Percentiles rank a stretch among this genome's conserved stretches.
phyloP scores from a whole-genome alignment of 2,329 filamentous ascomycete genomes.

The Paraconiothyrium brasiliense region DNA sequence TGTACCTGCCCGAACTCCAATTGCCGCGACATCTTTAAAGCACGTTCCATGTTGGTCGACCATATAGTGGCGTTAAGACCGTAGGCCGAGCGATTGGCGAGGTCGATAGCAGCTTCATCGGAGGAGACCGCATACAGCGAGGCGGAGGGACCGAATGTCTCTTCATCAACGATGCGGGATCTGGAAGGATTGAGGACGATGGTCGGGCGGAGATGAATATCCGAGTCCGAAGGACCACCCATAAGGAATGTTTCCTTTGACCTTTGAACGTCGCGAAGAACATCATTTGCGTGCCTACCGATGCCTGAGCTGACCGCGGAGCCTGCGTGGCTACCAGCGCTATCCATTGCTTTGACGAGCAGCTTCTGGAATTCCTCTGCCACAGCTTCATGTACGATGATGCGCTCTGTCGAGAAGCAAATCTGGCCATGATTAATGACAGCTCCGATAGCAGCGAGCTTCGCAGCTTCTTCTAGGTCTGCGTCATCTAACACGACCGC shows the following conservation, averaged over 20 bases:
- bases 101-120: constrained; percentile 74
- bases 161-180: constrained; percentile 77
- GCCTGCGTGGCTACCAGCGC: constrained; percentile 53
- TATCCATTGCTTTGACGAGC: constrained; percentile 55
- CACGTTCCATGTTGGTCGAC: constrained; percentile 66
- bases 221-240: constrained; percentile 62
- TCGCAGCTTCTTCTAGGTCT: constrained; percentile 56
- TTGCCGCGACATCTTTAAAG: constrained; percentile 49
- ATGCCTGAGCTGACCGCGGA: constrained; percentile 29
- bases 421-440: constrained; percentile 36
- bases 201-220: constrained; percentile 71
- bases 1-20: constrained; percentile 59
- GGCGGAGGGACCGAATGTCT: constrained; percentile 80
- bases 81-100: constrained; percentile 85
- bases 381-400: constrained; percentile 34
- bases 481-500: constrained; percentile 57
- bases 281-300: constrained; percentile 39
- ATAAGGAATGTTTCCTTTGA: constrained; percentile 64
- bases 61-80: constrained; percentile 77
- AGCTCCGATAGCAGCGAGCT: constrained; percentile 27
- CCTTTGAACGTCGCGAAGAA: constrained; percentile 63
- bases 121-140: constrained; percentile 71
- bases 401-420: constrained; percentile 35
- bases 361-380: constrained; percentile 28
- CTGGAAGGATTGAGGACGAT: constrained; percentile 48